Evolutionary conservation across 192 early-diverging fungal species (phyloP).

Genomic region (Piromyces finnis): DNA sequence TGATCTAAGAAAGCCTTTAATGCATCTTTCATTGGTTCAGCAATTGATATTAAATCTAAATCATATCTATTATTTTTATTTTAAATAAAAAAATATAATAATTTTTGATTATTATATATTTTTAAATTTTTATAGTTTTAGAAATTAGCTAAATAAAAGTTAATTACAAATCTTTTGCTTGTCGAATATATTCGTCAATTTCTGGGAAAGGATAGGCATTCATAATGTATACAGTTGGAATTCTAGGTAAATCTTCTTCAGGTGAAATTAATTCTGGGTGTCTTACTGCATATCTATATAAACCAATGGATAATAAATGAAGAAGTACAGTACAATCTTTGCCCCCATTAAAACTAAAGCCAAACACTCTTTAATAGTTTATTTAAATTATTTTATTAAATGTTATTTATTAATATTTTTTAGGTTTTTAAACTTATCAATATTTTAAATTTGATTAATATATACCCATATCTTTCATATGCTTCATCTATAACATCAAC

Average conservation of each 20-base stretch:
- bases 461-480: conserved; percentile 30
- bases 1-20: not conserved
- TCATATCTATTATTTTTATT: conserved; percentile 35
- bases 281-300: conserved; percentile 14
- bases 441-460: not conserved
- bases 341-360: conserved; percentile 86
- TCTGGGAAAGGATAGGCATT: conserved; percentile 62
- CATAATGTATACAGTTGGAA: conserved; percentile 57
- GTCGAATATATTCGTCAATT: conserved; percentile 70
- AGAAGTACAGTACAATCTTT: conserved; percentile 93
- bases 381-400: too few species aligned
- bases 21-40: conserved; percentile 19
- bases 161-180: conserved; percentile 3
- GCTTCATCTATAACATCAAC: conserved; percentile 34
- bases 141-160: too few species aligned
- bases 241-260: conserved; percentile 8
- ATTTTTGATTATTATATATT: too few species aligned
- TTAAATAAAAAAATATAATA: too few species aligned
- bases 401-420: conserved; percentile 21
- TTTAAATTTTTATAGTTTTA: too few species aligned
- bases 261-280: not conserved
- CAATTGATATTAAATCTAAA: conserved; percentile 42
- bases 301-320: conserved; percentile 53
- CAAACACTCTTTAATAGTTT: conserved; percentile 27
- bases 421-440: conserved; percentile 15